Percentiles rank a stretch among this genome's conserved stretches.
phyloP scores from a whole-genome alignment of 2,329 filamentous ascomycete species.

The Mollisia scopiformis region DNA sequence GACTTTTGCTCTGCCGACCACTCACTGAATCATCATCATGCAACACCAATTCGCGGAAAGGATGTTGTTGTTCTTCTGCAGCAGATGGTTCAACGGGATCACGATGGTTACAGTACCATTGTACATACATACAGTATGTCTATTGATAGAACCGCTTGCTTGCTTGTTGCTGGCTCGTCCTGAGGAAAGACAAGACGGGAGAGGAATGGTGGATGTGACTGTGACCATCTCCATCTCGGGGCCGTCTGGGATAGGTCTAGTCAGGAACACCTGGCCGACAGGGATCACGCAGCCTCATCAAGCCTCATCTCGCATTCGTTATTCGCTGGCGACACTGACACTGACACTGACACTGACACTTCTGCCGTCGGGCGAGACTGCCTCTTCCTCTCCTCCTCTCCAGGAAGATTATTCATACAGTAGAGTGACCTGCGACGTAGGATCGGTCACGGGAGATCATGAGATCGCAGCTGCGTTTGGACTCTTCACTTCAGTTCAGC shows the following conservation, averaged over 20 bases:
- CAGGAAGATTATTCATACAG: neutral
- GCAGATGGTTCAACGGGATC: too few species aligned
- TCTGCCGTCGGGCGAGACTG: neutral
- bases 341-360: too few species aligned
- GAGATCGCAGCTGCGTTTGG: neutral
- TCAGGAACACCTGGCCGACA: neutral
- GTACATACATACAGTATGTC: neutral
- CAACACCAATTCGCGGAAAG: too few species aligned
- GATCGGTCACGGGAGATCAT: slow-evolving; percentile 9
- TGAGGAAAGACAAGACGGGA: too few species aligned
- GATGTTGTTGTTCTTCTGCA: too few species aligned
- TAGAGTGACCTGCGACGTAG: slow-evolving; percentile 1
- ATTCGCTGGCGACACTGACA: too few species aligned
- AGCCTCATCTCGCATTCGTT: neutral
- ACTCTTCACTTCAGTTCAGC: too few species aligned
- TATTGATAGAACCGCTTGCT: neutral
- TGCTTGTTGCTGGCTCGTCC: too few species aligned
- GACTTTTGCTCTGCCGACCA: too few species aligned
- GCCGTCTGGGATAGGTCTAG: neutral
- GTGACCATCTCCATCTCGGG: neutral
- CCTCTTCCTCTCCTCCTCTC: neutral
- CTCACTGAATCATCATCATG: too few species aligned
- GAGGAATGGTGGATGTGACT: neutral
- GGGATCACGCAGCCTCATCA: slow-evolving; percentile 1
- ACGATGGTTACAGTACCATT: neutral